Percentiles rank a stretch among this genome's conserved stretches.
These are phyloP conservation scores for Phaeosphaeria sp. DNA, from an alignment of 2,329 filamentous ascomycete genomes.

Conservation along the genomic window DNA sequence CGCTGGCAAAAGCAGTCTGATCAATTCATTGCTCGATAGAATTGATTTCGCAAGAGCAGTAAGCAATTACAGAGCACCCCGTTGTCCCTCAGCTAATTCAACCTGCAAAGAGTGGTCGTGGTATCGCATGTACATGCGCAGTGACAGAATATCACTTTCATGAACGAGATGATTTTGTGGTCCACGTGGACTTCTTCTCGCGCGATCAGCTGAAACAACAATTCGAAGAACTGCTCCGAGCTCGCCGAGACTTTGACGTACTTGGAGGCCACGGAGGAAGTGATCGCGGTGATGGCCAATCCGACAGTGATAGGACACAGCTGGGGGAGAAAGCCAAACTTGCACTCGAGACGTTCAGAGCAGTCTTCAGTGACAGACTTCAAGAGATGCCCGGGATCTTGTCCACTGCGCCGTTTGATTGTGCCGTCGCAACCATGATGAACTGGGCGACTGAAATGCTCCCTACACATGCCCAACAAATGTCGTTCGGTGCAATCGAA, in stretches of 20 bases:
- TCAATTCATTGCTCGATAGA: constrained; percentile 58
- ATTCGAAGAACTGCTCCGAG: constrained; percentile 43
- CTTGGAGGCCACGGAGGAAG: constrained; percentile 14
- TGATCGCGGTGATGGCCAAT: background rate
- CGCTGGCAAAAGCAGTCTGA: constrained; percentile 59
- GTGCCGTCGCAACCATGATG: constrained; percentile 20
- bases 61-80: constrained; percentile 25
- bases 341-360: constrained; percentile 30
- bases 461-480: constrained; percentile 3
- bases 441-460: constrained; percentile 18
- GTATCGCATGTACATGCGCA: constrained; percentile 57
- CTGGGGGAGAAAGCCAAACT: constrained; percentile 40
- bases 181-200: constrained; percentile 37
- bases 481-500: constrained; percentile 47
- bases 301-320: constrained; percentile 9
- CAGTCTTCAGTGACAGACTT: constrained; percentile 17
- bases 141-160: constrained; percentile 57
- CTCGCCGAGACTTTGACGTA: constrained; percentile 48
- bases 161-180: constrained; percentile 34
- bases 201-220: constrained; percentile 37
- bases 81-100: constrained; percentile 8
- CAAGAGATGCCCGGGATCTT: constrained; percentile 14
- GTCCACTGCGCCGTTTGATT: constrained; percentile 13
- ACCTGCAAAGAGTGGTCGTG: constrained; percentile 51
- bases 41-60: constrained; percentile 53